Evolutionary conservation across 2,329 filamentous ascomycete genomes (phyloP).

Genomic region (Monilinia polystroma): DNA sequence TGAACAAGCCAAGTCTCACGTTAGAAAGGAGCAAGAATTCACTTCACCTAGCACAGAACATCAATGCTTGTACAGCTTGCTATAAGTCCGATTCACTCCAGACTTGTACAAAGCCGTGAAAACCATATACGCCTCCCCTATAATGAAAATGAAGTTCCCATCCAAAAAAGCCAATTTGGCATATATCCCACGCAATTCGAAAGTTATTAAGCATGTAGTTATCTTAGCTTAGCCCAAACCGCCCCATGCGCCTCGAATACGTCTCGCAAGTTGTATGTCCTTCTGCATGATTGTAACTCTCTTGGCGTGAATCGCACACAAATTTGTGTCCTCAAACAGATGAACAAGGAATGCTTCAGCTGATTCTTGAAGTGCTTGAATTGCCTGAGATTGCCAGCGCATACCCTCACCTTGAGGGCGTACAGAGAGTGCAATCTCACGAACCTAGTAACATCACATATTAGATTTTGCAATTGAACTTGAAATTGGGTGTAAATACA

Average conservation of each 20-base stretch:
- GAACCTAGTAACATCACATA: constrained; percentile 47
- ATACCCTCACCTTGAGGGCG: constrained; percentile 66
- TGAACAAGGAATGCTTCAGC: constrained; percentile 96
- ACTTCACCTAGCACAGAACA: not conserved
- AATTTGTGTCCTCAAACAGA: constrained; percentile 93
- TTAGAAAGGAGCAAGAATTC: not conserved
- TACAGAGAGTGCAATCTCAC: constrained; percentile 69
- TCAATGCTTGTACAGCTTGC: not conserved
- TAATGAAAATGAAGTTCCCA: not conserved
- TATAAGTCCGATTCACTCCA: constrained; percentile 7
- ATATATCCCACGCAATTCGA: constrained; percentile 1
- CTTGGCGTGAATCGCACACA: constrained; percentile 96
- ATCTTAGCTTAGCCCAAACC: constrained; percentile 52
- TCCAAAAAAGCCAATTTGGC: constrained; percentile 14
- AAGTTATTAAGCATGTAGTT: constrained; percentile 5
- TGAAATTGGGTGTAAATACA: constrained; percentile 13
- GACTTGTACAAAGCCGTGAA: constrained; percentile 6
- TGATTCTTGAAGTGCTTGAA: constrained; percentile 89
- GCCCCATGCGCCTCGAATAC: constrained; percentile 77
- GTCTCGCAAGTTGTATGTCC: constrained; percentile 87
- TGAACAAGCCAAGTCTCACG: constrained; percentile 6
- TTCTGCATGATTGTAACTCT: constrained; percentile 97
- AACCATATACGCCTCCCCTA: constrained; percentile 11
- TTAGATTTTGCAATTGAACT: not conserved
- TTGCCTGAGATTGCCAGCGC: constrained; percentile 94